phyloP scores from a whole-genome alignment of 495 filamentous ascomycete species.

The Penicillium coffeae region DNA sequence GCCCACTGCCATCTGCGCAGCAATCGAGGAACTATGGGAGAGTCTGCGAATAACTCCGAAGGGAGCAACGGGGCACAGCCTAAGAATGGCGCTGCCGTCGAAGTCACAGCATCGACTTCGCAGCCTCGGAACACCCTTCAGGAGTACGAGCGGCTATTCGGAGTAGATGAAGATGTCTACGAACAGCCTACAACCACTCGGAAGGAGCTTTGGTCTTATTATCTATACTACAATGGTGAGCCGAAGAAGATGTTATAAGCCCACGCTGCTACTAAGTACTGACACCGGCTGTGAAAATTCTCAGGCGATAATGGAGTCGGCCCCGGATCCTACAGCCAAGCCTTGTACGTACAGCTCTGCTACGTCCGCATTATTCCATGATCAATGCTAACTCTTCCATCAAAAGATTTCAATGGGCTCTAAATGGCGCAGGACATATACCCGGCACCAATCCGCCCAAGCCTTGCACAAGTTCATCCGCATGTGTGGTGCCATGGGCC shows the following conservation, averaged over 20 bases:
- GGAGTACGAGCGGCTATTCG: constrained; percentile 40
- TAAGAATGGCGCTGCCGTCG: constrained; percentile 6
- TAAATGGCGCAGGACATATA: constrained; percentile 42
- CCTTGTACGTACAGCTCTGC: constrained; percentile 27
- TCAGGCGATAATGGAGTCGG: constrained; percentile 50
- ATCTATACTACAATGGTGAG: constrained; percentile 47
- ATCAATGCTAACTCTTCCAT: no score
- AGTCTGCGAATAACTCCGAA: background rate
- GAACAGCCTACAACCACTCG: constrained; percentile 45
- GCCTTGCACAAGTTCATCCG: constrained; percentile 38
- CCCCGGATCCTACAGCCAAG: constrained; percentile 43
- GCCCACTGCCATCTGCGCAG: no score
- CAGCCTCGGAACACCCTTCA: constrained; percentile 16
- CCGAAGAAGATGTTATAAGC: no score
- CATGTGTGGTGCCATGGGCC: constrained; percentile 46
- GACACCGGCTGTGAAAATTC: no score
- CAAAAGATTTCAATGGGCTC: constrained; percentile 48
- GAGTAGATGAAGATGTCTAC: constrained; percentile 34
- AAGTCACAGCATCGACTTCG: constrained; percentile 4
- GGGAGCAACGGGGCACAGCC: background rate
- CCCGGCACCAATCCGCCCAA: constrained; percentile 37
- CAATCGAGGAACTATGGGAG: constrained; percentile 3
- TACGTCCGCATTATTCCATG: no score
- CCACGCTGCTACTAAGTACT: no score
- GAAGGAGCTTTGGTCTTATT: constrained; percentile 48